Evolutionary conservation across 495 filamentous ascomycete genomes (phyloP), one percentile per base, ranked within the genome.

Genomic region (Hyaloscypha bicolor): DNA sequence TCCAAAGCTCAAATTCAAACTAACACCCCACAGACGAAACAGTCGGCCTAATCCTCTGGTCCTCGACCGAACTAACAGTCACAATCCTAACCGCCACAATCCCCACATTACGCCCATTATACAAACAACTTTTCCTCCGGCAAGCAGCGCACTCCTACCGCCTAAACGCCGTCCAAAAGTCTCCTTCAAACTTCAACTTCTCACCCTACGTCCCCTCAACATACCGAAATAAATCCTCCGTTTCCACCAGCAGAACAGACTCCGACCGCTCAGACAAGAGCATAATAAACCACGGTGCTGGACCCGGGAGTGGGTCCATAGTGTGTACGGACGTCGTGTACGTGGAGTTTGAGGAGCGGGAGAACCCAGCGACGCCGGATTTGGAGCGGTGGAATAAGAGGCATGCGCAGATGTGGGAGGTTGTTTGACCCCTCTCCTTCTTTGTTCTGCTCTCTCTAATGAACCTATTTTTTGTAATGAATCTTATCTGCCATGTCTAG

Each of bases 1-100:
- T 12, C 42, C 9, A 16, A 14, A 48, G 0, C 4, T 19, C 9
- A 19, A 11, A 4, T 16, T 16, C 3, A 14, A 48, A 48, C 42
- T 48, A 48, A 48, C 42, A 48, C 0, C 4, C 4, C 11, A 48
- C 16, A 48, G 42, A 19, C 4, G 42, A 48, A 48, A 48, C 42
- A 48, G 42, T 48, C 42, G 42, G 42, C 42, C 42, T 48, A 48
- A 48, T 48, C 42, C 42, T 48, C 42, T 48, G 42, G 42, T 48
- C 42, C 42, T 48, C 42, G 1, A 48, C 42, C 11, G 42, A 48
- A 48, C 11, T 19, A 14, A 48, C 42, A 16, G 42, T 48, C 42
- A 48, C 42, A 48, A 62, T 62, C 33, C 39, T 62, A 29, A 62
- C 60, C 25, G 60, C 60, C 21, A 62, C 60, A 30, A 62, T 62